Evolutionary conservation across 192 early-diverging fungal genomes (phyloP).

Genomic region (Glomus cerebriforme): DNA sequence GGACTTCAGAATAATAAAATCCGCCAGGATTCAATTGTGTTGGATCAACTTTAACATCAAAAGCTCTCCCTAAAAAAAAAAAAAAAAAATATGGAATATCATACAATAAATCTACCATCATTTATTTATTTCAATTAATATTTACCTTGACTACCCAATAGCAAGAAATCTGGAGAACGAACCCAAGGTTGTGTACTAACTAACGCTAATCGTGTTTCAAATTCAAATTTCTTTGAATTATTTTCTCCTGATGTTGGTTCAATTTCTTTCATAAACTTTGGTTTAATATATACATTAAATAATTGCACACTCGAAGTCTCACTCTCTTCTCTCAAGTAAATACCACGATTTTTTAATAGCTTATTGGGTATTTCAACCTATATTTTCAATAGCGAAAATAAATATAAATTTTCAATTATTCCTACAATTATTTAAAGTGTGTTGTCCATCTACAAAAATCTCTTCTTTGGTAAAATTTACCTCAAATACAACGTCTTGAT

Average conservation of each 20-base stretch:
- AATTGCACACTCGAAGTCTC: conserved; percentile 68
- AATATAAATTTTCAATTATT: background rate
- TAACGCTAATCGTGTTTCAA: conserved; percentile 79
- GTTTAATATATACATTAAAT: conserved; percentile 55
- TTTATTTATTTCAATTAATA: background rate
- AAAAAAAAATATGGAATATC: background rate
- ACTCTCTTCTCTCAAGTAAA: conserved; percentile 82
- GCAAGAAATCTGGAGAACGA: conserved; percentile 68
- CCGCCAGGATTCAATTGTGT: conserved; percentile 71
- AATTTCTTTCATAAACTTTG: conserved; percentile 64
- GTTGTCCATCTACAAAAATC: too few species aligned
- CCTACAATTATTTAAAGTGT: background rate
- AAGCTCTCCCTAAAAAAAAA: conserved; percentile 47
- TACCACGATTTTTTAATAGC: conserved; percentile 63
- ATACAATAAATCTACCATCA: background rate
- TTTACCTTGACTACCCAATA: conserved; percentile 63
- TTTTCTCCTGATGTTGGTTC: conserved; percentile 59
- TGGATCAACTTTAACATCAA: conserved; percentile 79
- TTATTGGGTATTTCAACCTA: conserved; percentile 39
- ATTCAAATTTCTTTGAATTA: conserved; percentile 65
- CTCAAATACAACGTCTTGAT: conserved; percentile 73
- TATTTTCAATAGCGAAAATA: background rate
- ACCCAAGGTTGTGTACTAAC: conserved; percentile 78
- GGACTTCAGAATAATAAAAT: conserved; percentile 77
- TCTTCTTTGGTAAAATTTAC: conserved; percentile 36